Evolutionary conservation across 805 yeast species (phyloP), one percentile per base, ranked within the genome.

Genomic region (Danielozyma ontarioensis): DNA sequence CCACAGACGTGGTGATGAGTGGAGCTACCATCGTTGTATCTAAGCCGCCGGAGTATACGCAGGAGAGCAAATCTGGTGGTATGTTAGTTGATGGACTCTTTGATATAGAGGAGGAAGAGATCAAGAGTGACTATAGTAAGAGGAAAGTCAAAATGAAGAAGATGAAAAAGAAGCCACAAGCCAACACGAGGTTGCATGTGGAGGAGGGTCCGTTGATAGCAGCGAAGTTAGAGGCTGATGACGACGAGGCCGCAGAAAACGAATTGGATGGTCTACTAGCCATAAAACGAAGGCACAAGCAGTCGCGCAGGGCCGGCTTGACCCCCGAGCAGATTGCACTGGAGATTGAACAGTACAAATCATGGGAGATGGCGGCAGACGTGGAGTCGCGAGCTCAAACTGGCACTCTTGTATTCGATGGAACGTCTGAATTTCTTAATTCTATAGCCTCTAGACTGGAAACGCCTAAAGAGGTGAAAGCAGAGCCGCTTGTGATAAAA

Each of bases 61-160:
- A n/a, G n/a, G 25, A 27, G 3, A 18, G 14, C 19, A 33, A 15
- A n/a, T 14, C 13, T 11, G 31, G 11, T 17, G n/a, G 29, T 3
- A 13, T 7, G 18, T 32, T 11, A 25, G 8, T 18, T 19, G 27
- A 13, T 15, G 18, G 18, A 25, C 34, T 15, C 23, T 25, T 11
- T n/a, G 37, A 35, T 17, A 36, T 29, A 4, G 44, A 37, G 7
- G 44, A 35, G 12, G 29, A 18, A 4, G 31, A 25, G 2, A 28
- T 26, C 5, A 36, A 33, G 16, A 42, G 36, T 12, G 51, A 42
- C 19, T 39, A 37, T 19, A 26, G 34, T 5, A 38, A 37, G 29
- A 35, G 42, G 5, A 42, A 36, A 2, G 47, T 53, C 11, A 62
- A 63, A 37, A 62, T 68, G 58, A 68, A 64, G 39, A 70, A 71